Base-by-base conservation (phyloP, 2,329 filamentous ascomycete genomes). In the Talaromyces albobiverticillius region DNA sequence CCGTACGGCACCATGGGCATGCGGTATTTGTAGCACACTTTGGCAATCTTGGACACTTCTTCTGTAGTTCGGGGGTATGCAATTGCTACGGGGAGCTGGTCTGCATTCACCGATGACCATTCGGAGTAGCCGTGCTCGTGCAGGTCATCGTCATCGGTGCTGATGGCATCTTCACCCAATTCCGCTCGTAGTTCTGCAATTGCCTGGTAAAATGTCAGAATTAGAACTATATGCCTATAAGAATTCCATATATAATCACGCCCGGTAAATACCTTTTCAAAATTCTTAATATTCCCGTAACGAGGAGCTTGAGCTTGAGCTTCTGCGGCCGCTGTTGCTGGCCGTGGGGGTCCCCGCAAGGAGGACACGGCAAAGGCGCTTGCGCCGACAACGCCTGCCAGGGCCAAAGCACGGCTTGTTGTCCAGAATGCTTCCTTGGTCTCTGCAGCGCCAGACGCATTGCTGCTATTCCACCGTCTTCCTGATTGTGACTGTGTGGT, bases 1-100 rank as follows among this genome's bases (percentile, higher is more conserved):
- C 89, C 94, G 67, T 89, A 96, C 0, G 90, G 87, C 56, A 94
- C 88, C 75, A 96, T 88, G 1, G 92, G 92, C 51, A 96, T 82
- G 14, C 81, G 85, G 70, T 91, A 86, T 67, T 87, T 87, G 72
- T 88, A 79, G 73, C 91, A 96, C 52, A 92, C 78, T 59, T 85
- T 79, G 29, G 84, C 85, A 54, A 89, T 82, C 34, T 74, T 65
- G 0, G 80, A 82, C 2, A 89, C 86, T 16, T 89, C 79, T 54
- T 83, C 80, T 0, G 86, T 89, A 1, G 75, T 79, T 26, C 74
- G 78, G 0, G 87, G 87, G 58, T 86, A 86, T 2, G 82, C 82
- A 8, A 89, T 78, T 1, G 86, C 85, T 5, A 86, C 79, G 0
- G 86, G 84, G 1, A 86, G 73, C 18, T 77, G 78, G 26, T 83